phyloP scores from a whole-genome alignment of 306 rosid species.

The Morella rubra region DNA sequence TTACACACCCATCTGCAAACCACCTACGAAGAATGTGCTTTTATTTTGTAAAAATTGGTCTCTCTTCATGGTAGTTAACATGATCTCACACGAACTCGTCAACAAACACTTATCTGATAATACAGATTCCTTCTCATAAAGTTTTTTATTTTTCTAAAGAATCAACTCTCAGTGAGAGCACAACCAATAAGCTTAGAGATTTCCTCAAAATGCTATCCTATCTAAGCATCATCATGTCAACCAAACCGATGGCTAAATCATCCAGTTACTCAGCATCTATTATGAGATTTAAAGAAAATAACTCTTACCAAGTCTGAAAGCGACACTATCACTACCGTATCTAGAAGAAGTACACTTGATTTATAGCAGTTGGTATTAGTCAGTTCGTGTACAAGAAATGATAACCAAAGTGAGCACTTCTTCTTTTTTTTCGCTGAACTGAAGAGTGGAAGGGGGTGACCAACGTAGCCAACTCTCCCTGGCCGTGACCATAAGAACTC shows the following conservation, averaged over 20 bases:
- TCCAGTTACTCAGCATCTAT: neutral
- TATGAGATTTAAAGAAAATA: neutral
- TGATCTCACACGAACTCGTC: neutral
- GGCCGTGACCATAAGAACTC: no score
- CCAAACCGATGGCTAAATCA: neutral
- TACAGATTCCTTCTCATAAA: neutral
- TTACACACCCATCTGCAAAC: neutral
- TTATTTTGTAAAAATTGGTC: neutral
- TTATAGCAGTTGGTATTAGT: no score
- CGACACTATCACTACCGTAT: no score
- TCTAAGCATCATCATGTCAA: neutral
- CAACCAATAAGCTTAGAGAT: neutral
- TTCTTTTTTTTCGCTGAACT: no score
- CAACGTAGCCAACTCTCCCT: no score
- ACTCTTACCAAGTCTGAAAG: no score
- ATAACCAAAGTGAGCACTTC: neutral
- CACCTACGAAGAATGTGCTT: neutral
- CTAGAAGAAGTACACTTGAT: no score
- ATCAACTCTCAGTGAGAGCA: neutral
- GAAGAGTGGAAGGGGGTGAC: no score
- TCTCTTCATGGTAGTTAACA: neutral
- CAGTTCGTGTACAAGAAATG: neutral
- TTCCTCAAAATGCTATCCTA: neutral
- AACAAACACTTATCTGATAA: neutral
- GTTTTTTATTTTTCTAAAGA: neutral